phyloP scores from a whole-genome alignment of 108 stramenopile genomes.

The Cyclostephanos invisitatus region DNA sequence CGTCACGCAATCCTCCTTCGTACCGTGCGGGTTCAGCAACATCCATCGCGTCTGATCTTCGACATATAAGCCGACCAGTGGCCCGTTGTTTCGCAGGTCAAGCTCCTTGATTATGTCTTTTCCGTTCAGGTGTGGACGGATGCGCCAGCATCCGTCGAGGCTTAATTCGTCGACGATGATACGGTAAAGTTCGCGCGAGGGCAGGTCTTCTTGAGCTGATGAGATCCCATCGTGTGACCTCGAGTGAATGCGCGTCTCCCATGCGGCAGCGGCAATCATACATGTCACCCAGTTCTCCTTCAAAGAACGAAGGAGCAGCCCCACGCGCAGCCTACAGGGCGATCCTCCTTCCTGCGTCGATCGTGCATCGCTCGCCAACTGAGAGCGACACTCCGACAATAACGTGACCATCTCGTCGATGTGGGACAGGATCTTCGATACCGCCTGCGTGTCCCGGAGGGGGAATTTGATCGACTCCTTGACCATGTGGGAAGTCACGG shows the following conservation, averaged over 20 bases:
- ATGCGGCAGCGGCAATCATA: slow-evolving; percentile 59
- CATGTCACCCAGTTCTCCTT: slow-evolving; percentile 81
- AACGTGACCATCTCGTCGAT: slow-evolving; percentile 65
- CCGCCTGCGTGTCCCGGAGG: slow-evolving; percentile 60
- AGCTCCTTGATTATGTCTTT: slow-evolving; percentile 66
- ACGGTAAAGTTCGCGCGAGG: slow-evolving; percentile 50
- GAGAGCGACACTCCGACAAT: slow-evolving; percentile 42
- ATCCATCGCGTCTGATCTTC: slow-evolving; percentile 83
- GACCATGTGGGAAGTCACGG: slow-evolving; percentile 69
- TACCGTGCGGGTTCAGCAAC: slow-evolving; percentile 71
- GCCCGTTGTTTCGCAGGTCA: slow-evolving; percentile 60
- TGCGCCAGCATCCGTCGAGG: slow-evolving; percentile 78
- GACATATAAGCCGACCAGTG: slow-evolving; percentile 62
- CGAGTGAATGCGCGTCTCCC: slow-evolving; percentile 47
- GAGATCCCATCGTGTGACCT: not conserved
- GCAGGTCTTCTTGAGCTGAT: slow-evolving; percentile 12
- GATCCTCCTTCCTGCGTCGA: slow-evolving; percentile 14
- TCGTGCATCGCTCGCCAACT: slow-evolving; percentile 15
- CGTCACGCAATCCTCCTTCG: slow-evolving; percentile 59
- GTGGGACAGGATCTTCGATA: slow-evolving; percentile 48
- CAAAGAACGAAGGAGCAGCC: slow-evolving; percentile 63
- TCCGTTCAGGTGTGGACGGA: slow-evolving; percentile 73
- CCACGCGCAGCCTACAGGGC: slow-evolving; percentile 59
- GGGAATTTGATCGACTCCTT: slow-evolving; percentile 82
- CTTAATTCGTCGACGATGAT: slow-evolving; percentile 46